phyloP scores from a whole-genome alignment of 225 moss, liverwort and hornwort genomes.

The Bryum argenteum region DNA sequence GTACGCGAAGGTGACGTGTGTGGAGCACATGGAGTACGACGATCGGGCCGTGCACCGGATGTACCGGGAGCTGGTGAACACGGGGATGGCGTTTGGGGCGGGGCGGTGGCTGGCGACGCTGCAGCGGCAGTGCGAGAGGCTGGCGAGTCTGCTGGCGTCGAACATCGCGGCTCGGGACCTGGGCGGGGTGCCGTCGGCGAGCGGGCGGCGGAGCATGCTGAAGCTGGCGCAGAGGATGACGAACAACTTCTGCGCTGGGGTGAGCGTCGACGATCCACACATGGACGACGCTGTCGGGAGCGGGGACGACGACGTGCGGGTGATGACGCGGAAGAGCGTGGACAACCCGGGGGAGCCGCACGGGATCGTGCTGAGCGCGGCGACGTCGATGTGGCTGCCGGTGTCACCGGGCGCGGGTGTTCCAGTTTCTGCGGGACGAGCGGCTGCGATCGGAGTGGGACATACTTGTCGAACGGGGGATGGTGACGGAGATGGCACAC shows the following conservation, averaged over 20 bases:
- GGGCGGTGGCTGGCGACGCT: constrained; percentile 85
- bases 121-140: constrained; percentile 83
- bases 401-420: constrained; percentile 57
- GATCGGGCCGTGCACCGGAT: constrained; percentile 78
- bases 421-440: constrained; percentile 58
- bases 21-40: constrained; percentile 91
- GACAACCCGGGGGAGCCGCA: constrained; percentile 98
- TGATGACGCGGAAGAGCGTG: constrained; percentile 97
- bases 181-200: constrained; percentile 79
- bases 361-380: constrained; percentile 86
- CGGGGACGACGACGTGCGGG: constrained; percentile 91
- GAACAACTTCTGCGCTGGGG: constrained; percentile 95
- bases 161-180: constrained; percentile 74
- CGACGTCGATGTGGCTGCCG: constrained; percentile 91
- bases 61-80: constrained; percentile 79
- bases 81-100: constrained; percentile 87
- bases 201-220: constrained; percentile 75
- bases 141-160: constrained; percentile 84
- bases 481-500: constrained; percentile 67
- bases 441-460: constrained; percentile 65
- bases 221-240: constrained; percentile 95
- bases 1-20: constrained; percentile 80
- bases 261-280: constrained; percentile 81
- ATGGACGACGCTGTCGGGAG: constrained; percentile 81
- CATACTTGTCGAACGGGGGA: constrained; percentile 59